A percentile compares a stretch with the other conserved stretches of the same genome.
Evolutionary conservation across 1,139 yeast species (phyloP).

Genomic region (Candida sanyaensis): DNA sequence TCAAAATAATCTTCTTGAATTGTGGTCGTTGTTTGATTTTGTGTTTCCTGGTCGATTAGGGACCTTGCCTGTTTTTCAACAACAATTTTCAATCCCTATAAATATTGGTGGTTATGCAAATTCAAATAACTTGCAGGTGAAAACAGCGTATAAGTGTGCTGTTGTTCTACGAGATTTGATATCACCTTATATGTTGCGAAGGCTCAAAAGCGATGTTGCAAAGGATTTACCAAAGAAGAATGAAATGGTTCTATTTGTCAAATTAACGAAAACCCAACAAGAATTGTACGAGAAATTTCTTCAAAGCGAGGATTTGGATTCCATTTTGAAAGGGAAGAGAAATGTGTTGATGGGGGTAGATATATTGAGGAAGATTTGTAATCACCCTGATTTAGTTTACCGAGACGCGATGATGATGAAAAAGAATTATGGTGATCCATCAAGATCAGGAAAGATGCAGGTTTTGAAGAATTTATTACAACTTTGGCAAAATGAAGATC

Average conservation of each 20-base stretch:
- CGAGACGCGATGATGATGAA: conserved; percentile 47
- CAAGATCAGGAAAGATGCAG: conserved; percentile 86
- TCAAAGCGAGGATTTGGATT: conserved; percentile 70
- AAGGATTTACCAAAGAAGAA: conserved; percentile 90
- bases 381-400: conserved; percentile 89
- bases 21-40: conserved; percentile 95
- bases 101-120: conserved; percentile 98
- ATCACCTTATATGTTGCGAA: conserved; percentile 81
- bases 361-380: conserved; percentile 84
- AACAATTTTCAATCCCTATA: conserved; percentile 88
- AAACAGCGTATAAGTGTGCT: conserved; percentile 95
- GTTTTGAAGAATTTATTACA: conserved; percentile 76
- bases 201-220: conserved; percentile 96
- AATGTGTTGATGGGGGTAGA: conserved; percentile 91
- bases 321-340: conserved; percentile 74
- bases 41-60: conserved; percentile 94
- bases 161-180: conserved; percentile 85
- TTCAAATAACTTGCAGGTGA: conserved; percentile 94
- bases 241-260: conserved; percentile 92
- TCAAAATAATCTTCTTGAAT: conserved; percentile 85
- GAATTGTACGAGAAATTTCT: conserved; percentile 73
- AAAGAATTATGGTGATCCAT: conserved; percentile 63
- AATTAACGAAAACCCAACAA: conserved; percentile 74
- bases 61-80: conserved; percentile 91
- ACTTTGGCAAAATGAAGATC: conserved; percentile 77